Base-by-base conservation (phyloP, 2,329 filamentous ascomycete genomes). In the Talaromyces islandicus region DNA sequence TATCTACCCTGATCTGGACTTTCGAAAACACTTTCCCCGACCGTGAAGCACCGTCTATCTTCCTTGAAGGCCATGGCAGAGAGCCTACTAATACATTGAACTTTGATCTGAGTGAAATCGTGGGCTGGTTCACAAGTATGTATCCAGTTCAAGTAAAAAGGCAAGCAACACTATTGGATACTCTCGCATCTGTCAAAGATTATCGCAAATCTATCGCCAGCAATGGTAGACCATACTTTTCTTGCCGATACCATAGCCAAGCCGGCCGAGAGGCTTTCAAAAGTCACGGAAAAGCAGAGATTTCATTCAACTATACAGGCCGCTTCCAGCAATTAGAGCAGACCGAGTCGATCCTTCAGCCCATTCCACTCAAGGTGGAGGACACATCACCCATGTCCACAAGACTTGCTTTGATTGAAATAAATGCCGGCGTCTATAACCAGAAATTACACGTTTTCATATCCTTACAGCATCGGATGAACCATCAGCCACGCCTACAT, bases 61-160 rank as follows among this genome's bases (percentile, higher is more conserved):
- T 57, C 38, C 19, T 43, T 50, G 55, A 57, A 17, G n/a, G 35
- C 11, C 55, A 57, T 29, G 55, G 55, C 38, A 30, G 55, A 25
- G 55, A 57, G 29, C 21, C 55, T 14, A 24, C 24, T 17, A 24
- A 57, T 32, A 35, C 19, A 14, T 25, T 17, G 14, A 38, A 19
- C 14, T 19, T 57, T 11, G 55, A 57, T 12, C 17, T 57, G 32
- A 41, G 17, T 7, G 19, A 50, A 35, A 46, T 32, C 4, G 55
- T 57, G 17, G 55, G 55, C 27, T 57, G 55, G 55, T 57, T 57
- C 38, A 57, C 55, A 25, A 50, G 21, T 46, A 50, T 57, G 32
- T 57, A 25, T n/a, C 55, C 55, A 12, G 21, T 58, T 19, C 43
- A 58, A 21, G 29, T 50, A 21, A 24, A n/a, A 4, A 27, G 11